Evolutionary conservation across 2,329 filamentous ascomycete genomes (phyloP).

Genomic region (Myrmaecium sp.): DNA sequence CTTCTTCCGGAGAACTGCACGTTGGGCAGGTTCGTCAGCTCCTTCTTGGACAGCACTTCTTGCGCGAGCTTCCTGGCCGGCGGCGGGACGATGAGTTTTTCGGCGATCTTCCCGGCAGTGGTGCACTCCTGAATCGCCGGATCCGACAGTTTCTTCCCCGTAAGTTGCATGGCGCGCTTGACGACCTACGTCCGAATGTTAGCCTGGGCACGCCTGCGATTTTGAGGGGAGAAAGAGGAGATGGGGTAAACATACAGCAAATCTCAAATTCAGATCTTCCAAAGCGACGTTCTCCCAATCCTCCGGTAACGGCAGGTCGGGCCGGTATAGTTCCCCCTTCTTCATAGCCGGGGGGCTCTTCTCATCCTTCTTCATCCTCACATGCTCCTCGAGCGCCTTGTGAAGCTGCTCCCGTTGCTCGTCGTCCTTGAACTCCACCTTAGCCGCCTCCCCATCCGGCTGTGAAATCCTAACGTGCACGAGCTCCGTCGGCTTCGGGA

Average conservation of each 20-base stretch:
- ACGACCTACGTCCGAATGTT: constrained; percentile 40
- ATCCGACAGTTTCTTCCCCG: constrained; percentile 61
- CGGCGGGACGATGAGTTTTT: constrained; percentile 8
- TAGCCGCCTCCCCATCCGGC: no score
- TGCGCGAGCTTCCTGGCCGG: constrained; percentile 42
- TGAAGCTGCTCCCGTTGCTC: no score
- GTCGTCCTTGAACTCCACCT: no score
- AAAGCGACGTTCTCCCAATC: constrained; percentile 15
- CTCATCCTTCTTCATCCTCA: no score
- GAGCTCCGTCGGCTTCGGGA: no score
- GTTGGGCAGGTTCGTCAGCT: constrained; percentile 44
- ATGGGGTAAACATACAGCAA: constrained; percentile 14
- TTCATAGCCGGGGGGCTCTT: no score
- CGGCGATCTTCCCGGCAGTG: constrained; percentile 11
- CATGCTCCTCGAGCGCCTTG: no score
- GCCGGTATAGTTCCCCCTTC: no score
- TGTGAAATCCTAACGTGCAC: no score
- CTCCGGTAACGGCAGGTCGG: no score
- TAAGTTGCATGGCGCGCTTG: constrained; percentile 68
- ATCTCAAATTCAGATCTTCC: constrained; percentile 14
- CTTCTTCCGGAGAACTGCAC: constrained; percentile 49
- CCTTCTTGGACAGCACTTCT: constrained; percentile 31
- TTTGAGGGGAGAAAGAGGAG: constrained; percentile 6
- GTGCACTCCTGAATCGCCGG: constrained; percentile 33
- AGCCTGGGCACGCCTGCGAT: not conserved